Base-by-base conservation (phyloP, 495 filamentous ascomycete species). In the Penicillium robsamsonii region DNA sequence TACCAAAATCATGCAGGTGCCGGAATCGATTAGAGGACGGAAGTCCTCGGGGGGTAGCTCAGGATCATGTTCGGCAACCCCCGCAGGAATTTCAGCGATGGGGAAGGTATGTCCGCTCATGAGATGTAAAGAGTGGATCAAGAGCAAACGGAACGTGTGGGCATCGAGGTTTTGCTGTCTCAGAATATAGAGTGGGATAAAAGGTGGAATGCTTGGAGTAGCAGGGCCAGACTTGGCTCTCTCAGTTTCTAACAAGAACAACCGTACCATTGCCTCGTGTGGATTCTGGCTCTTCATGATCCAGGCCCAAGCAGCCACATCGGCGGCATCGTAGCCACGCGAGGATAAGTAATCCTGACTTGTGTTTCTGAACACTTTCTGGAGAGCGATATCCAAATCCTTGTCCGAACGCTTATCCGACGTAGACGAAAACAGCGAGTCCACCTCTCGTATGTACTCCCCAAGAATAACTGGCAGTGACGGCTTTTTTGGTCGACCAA, bases 291-390 rank as follows among this genome's bases (percentile, higher is more conserved):
- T 72, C 35, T 68, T 76, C 52, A 88, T 57, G 15, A 87, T 71
- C 81, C 81, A 84, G 6, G 77, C 73, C 85, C 85, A 88, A 7
- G 68, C 57, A 53, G 79, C 68, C 25, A 87, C 73, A 69, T 87
- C 81, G n/a, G 69, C 59, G 3, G 71, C 51, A 27, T 57, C 62
- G 56, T 77, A 83, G 4, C 76, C 74, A 33, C 70, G 70, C 7
- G 37, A 31, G 5, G 38, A 53, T 3, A 87, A 66, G 27, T 72
- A 79, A 0, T 44, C 54, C 29, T 66, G 10, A 11, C 55, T 63
- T 11, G 66, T 54, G 1, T 53, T 10, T 48, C 66, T 59, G 35
- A 83, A 81, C 15, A 80, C 69, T 11, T 65, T 44, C 29, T 57
- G 52, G 9, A 81, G 43, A 18, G 68, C 67, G 25, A 15, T 53